Conservation (phyloP, 257 asterid genomes). For the Gentiana macrophylla region DNA sequence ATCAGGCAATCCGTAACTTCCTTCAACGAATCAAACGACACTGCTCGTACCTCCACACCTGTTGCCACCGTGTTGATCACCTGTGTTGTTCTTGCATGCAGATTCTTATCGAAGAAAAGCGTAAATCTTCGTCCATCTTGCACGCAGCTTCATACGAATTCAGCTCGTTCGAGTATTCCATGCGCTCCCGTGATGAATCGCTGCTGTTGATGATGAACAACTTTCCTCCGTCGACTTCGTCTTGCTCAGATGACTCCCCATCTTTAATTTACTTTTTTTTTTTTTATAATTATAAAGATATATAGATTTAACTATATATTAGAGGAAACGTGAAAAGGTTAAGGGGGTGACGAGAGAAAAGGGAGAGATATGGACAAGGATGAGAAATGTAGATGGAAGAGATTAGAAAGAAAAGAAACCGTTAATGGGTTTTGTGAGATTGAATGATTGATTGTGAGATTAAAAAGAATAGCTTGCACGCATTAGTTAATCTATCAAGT, state of each 20-base stretch:
- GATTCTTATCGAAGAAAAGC: slow-evolving; percentile 52
- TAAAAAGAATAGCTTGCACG: slow-evolving; percentile 77
- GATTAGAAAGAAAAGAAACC: slow-evolving; percentile 48
- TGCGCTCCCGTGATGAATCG: slow-evolving; percentile 25
- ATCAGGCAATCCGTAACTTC: slow-evolving; percentile 75
- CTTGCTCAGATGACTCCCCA: slow-evolving; percentile 94
- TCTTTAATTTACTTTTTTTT: slow-evolving; percentile 6
- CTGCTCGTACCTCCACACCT: slow-evolving; percentile 77
- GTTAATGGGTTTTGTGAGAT: slow-evolving; percentile 25
- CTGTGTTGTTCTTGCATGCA: slow-evolving; percentile 56
- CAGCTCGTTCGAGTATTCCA: slow-evolving; percentile 41
- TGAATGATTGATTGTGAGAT: slow-evolving; percentile 1
- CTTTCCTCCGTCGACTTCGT: slow-evolving; percentile 2
- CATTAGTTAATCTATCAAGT: slow-evolving; percentile 32
- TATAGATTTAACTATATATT: not conserved
- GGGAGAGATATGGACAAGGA: slow-evolving; percentile 14
- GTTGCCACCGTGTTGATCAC: slow-evolving; percentile 61
- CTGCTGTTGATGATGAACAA: slow-evolving; percentile 26
- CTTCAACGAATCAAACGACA: slow-evolving; percentile 72
- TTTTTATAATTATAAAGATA: not conserved
- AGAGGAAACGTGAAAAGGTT: slow-evolving; percentile 12
- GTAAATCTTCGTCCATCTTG: slow-evolving; percentile 51
- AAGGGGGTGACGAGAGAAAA: slow-evolving; percentile 10
- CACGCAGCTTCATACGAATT: slow-evolving; percentile 77
- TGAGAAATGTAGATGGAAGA: slow-evolving; percentile 41